Evolutionary conservation across 805 yeast genomes (phyloP).

Genomic region (Candida methanosorbosa): DNA sequence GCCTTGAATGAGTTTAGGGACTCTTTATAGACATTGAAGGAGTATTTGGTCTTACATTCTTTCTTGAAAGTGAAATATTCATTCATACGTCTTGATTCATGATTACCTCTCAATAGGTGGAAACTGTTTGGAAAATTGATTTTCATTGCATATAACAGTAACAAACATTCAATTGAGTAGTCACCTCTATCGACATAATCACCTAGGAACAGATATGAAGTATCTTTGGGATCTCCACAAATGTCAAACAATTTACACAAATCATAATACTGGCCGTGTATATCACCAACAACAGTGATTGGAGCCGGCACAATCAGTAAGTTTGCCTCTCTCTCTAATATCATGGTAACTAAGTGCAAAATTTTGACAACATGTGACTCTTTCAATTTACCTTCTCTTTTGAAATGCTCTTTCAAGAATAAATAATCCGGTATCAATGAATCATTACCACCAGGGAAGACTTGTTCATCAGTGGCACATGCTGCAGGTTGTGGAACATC

Average conservation of each 20-base stretch:
- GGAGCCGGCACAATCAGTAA: conserved; percentile 80
- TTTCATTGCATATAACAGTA: conserved; percentile 73
- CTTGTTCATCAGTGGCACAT: conserved; percentile 57
- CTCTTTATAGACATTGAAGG: conserved; percentile 53
- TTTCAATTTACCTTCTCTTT: conserved; percentile 70
- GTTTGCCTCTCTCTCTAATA: conserved; percentile 67
- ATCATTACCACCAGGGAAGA: conserved; percentile 35
- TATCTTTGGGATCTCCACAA: conserved; percentile 76
- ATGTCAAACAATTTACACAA: conserved; percentile 83
- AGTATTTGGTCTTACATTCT: conserved; percentile 86
- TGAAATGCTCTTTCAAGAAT: conserved; percentile 67
- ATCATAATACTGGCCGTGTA: conserved; percentile 95
- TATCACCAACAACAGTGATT: conserved; percentile 90
- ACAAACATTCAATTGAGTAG: conserved; percentile 76
- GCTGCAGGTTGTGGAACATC: conserved; percentile 60
- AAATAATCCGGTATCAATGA: conserved; percentile 63
- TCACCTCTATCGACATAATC: conserved; percentile 96
- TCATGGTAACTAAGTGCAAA: conserved; percentile 49
- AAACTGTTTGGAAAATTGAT: conserved; percentile 65
- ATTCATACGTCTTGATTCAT: conserved; percentile 88
- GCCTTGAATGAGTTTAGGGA: conserved; percentile 75
- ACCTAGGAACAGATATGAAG: conserved; percentile 80
- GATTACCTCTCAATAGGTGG: conserved; percentile 87
- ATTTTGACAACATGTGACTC: conserved; percentile 65
- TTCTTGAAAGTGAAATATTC: conserved; percentile 88